Conservation (phyloP, 148 eudicot species). For the Vaccinium corymbosum region DNA sequence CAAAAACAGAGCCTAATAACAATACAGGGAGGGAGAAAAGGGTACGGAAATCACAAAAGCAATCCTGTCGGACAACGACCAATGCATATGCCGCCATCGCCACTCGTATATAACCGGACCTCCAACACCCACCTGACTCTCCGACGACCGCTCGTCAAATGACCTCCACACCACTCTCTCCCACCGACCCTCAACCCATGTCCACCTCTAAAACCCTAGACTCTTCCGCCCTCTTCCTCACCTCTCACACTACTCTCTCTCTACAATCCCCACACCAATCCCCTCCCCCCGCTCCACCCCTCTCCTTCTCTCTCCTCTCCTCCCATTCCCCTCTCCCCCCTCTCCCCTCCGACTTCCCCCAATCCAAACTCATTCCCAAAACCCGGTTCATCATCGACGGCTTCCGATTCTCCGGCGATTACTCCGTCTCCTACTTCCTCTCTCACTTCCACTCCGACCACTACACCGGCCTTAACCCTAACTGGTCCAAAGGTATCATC, state of each 20-base stretch:
- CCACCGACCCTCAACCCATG: constrained; percentile 22
- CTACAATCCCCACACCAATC: constrained; percentile 21
- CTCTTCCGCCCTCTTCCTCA: constrained; percentile 43
- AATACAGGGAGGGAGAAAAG: too few relatives aligned
- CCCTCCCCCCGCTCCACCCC: constrained; percentile 16
- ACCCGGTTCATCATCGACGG: constrained; percentile 86
- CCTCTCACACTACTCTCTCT: constrained; percentile 28
- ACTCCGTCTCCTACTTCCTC: constrained; percentile 77
- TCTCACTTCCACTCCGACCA: constrained; percentile 98
- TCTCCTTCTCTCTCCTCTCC: constrained; percentile 23
- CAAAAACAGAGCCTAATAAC: too few relatives aligned
- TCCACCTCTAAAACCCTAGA: constrained; percentile 50
- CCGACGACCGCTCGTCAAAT: neutral
- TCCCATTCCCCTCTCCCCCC: constrained; percentile 38
- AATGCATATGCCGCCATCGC: too few relatives aligned
- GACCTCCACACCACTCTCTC: neutral
- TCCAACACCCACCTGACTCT: neutral
- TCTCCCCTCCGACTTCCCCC: constrained; percentile 57
- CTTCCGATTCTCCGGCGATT: constrained; percentile 61
- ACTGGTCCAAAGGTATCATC: constrained; percentile 71
- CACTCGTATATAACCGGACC: too few relatives aligned
- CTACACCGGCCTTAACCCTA: constrained; percentile 65
- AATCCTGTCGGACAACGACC: too few relatives aligned
- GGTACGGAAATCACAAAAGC: too few relatives aligned
- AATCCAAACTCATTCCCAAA: constrained; percentile 69